Conservation (phyloP, 129 eudicot genomes). For the Logfia minima region DNA sequence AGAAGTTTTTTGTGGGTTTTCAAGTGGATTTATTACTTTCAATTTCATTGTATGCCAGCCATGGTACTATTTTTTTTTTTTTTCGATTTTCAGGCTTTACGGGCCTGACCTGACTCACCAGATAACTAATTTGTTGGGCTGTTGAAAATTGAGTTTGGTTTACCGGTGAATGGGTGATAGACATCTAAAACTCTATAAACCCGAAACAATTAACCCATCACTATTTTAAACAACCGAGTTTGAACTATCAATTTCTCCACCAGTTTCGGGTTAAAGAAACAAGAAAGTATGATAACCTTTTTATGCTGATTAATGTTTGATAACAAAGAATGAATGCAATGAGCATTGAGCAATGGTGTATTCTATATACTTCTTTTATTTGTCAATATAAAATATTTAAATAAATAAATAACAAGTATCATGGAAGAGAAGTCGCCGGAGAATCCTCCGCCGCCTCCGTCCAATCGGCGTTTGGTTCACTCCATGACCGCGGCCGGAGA, state of each 20-base stretch:
- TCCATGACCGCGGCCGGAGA: slow-evolving; percentile 80
- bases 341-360: slow-evolving; percentile 7
- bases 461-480: slow-evolving; percentile 72
- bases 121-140: neutral
- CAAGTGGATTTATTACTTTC: too few relatives aligned
- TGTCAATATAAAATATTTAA: neutral
- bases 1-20: too few relatives aligned
- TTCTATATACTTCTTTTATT: slow-evolving; percentile 9
- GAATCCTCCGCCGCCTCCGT: slow-evolving; percentile 40
- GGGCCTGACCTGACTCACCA: too few relatives aligned
- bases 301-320: neutral
- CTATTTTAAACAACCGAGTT: too few relatives aligned
- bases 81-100: too few relatives aligned
- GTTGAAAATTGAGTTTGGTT: too few relatives aligned
- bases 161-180: too few relatives aligned
- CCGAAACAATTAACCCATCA: too few relatives aligned
- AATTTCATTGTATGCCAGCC: too few relatives aligned
- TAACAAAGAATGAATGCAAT: neutral
- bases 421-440: neutral
- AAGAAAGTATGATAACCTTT: neutral
- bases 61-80: too few relatives aligned
- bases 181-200: too few relatives aligned
- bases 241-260: too few relatives aligned
- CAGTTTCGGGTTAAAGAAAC: neutral
- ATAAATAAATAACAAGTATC: neutral